Evolutionary conservation across 2,329 filamentous ascomycete species (phyloP).

Genomic region (Aspergillus nomiae): DNA sequence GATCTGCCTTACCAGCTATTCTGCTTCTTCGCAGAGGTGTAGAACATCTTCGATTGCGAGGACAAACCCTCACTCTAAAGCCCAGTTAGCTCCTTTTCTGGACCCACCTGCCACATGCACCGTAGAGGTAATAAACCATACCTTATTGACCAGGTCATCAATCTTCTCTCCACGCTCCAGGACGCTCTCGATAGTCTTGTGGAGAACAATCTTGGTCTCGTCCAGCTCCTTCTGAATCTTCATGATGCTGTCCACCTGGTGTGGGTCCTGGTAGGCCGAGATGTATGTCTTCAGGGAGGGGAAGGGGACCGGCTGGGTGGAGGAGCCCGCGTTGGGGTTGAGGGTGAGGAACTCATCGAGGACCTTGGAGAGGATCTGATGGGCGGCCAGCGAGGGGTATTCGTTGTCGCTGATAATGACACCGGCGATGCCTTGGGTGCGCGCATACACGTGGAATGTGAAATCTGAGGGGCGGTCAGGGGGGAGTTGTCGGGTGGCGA

Average conservation of each 20-base stretch:
- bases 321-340: slow-evolving; percentile 62
- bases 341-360: slow-evolving; percentile 82
- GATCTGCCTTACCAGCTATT: slow-evolving; percentile 46
- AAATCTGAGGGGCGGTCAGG: slow-evolving; percentile 26
- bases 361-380: slow-evolving; percentile 83
- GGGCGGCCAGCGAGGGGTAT: slow-evolving; percentile 77
- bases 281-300: slow-evolving; percentile 78
- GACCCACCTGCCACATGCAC: not conserved
- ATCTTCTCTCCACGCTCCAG: slow-evolving; percentile 95
- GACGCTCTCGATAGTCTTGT: slow-evolving; percentile 84
- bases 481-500: not conserved
- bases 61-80: slow-evolving; percentile 76
- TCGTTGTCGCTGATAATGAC: slow-evolving; percentile 77
- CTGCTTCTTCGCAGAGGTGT: slow-evolving; percentile 76
- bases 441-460: slow-evolving; percentile 71
- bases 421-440: slow-evolving; percentile 70
- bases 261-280: slow-evolving; percentile 78
- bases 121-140: not conserved
- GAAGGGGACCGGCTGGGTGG: slow-evolving; percentile 57
- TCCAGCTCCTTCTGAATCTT: slow-evolving; percentile 97
- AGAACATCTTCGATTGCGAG: slow-evolving; percentile 96
- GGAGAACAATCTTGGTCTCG: slow-evolving; percentile 94
- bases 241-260: slow-evolving; percentile 86
- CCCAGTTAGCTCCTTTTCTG: not conserved
- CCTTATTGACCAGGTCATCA: slow-evolving; percentile 84